Evolutionary conservation across 257 asterid species (phyloP), one percentile per base, ranked within the genome.

Genomic region (Orobanche coerulescens): DNA sequence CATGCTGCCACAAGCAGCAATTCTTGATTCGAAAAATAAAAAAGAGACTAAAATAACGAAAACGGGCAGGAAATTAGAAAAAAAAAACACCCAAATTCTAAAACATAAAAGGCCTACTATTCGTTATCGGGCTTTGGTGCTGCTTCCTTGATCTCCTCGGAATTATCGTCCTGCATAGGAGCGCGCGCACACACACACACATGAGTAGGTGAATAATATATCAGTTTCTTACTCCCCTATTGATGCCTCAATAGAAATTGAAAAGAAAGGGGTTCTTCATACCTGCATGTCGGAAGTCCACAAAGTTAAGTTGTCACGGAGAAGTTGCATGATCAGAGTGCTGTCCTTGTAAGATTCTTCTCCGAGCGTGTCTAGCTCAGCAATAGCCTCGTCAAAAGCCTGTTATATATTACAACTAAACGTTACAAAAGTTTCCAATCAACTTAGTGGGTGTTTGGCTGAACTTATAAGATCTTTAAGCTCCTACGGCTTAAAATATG

Each of bases 231-330:
- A 9, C 5, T 0, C 34, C 50, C 18, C 4, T 30, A 30, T 6
- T 9, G 7, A 11, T n/a, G 22, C 5, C 5, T 43, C 50, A 43
- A 43, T 15, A 15, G 4, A 43, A 19, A 16, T 1, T 22, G 2
- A 20, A 7, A 2, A 36, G 2, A 12, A 12, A 34, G 5, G 23
- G 44, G 33, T 26, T 26, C 6, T 18, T 33, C 59, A 14, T 66
- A 81, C 96, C 95, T 83, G 94, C 93, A 85, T 84, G 64, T 89
- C 97, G 31, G 97, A 86, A 39, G 95, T 89, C 97, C 97, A 89
- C 76, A 89, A 60, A 47, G 95, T 89, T 58, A 89, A 90, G 80
- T 89, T 89, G 71, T 89, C 97, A 11, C 97, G 95, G 56, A 89
- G 88, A 71, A 89, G 97, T 78, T 89, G 97, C 97, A 89, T 89